Percentiles rank a stretch among this genome's conserved stretches.
These are phyloP conservation scores for Comarum palustre DNA, from an alignment of 306 rosid genomes.

Conservation along the genomic window DNA sequence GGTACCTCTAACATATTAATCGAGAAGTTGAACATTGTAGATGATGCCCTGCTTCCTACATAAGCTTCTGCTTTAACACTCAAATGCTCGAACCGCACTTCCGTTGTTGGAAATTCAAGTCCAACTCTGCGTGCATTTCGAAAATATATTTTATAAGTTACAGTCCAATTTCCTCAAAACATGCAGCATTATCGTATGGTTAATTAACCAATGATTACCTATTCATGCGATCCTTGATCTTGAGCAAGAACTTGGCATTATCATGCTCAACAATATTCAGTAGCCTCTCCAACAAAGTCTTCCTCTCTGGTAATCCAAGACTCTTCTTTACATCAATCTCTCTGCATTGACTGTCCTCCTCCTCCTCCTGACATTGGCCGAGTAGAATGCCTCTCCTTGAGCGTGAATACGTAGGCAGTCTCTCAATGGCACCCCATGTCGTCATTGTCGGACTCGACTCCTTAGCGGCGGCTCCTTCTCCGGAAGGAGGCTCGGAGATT, in stretches of 20 bases:
- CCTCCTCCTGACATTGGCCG: background rate
- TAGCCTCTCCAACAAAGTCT: background rate
- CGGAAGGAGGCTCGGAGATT: background rate
- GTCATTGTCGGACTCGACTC: background rate
- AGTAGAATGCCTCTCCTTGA: background rate
- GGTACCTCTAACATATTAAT: slow-evolving; percentile 56
- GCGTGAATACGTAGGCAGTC: background rate
- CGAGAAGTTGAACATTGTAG: slow-evolving; percentile 55
- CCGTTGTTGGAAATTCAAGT: slow-evolving; percentile 48
- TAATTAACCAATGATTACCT: background rate
- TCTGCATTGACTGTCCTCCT: background rate
- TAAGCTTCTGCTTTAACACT: slow-evolving; percentile 52
- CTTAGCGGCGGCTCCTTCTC: background rate
- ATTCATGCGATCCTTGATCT: background rate
- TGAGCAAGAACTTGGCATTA: background rate
- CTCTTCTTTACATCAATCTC: background rate
- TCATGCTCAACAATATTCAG: background rate
- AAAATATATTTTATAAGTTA: too few species aligned
- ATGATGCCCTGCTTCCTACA: slow-evolving; percentile 62
- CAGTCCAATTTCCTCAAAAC: background rate
- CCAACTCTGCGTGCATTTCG: background rate
- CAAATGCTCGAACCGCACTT: slow-evolving; percentile 60
- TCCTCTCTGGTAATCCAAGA: background rate
- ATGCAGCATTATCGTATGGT: too few species aligned
- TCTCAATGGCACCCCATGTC: background rate